phyloP scores from a whole-genome alignment of 768 basidiomycete genomes.

The Strobilomyces dryophilus region DNA sequence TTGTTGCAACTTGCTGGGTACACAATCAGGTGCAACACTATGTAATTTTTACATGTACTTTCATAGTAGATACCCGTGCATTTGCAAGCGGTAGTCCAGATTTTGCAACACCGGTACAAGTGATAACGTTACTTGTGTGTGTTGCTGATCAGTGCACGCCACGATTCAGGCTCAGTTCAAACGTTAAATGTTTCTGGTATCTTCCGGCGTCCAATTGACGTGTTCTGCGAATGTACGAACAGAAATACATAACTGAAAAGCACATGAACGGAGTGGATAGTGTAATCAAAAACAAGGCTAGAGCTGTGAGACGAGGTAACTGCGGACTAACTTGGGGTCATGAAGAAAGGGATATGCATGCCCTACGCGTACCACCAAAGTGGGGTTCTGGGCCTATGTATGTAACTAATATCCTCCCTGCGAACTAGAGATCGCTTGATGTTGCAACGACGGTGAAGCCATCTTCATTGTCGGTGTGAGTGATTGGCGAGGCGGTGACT shows the following conservation, averaged over 20 bases:
- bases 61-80: too few species aligned
- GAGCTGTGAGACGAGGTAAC: slow-evolving; percentile 18
- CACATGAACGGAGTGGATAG: slow-evolving; percentile 35
- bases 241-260: slow-evolving; percentile 36
- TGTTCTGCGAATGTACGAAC: slow-evolving; percentile 25
- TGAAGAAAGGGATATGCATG: slow-evolving; percentile 12
- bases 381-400: slow-evolving; percentile 6
- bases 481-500: slow-evolving; percentile 48
- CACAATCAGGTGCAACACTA: too few species aligned
- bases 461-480: slow-evolving; percentile 50
- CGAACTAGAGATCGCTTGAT: slow-evolving; percentile 47
- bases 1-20: too few species aligned
- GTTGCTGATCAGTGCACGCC: too few species aligned
- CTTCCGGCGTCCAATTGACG: slow-evolving; percentile 11
- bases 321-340: slow-evolving; percentile 3
- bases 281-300: slow-evolving; percentile 32
- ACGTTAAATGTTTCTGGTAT: not conserved
- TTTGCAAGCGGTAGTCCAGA: too few species aligned
- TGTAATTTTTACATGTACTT: too few species aligned
- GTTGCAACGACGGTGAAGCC: slow-evolving; percentile 52
- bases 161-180: not conserved
- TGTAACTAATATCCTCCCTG: slow-evolving; percentile 47
- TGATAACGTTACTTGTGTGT: too few species aligned
- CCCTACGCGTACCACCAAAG: slow-evolving; percentile 11
- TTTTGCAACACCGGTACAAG: too few species aligned